Conservation (phyloP, 306 rosid species). For the Glycine soja region DNA sequence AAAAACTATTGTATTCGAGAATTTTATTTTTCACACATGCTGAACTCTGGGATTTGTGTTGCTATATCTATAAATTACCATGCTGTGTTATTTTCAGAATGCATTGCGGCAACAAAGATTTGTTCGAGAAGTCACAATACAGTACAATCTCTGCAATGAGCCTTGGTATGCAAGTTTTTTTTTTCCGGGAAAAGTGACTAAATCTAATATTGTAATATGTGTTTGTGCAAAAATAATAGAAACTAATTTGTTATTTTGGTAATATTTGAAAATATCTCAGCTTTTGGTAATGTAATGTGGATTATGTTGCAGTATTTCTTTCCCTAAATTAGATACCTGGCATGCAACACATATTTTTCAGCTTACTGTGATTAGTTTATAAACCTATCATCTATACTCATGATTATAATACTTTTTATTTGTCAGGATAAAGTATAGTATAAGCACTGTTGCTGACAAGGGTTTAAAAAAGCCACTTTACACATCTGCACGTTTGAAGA, state of each 20-base stretch:
- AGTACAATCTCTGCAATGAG: slow-evolving; percentile 99
- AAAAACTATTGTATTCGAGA: neutral
- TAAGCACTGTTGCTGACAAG: slow-evolving; percentile 90
- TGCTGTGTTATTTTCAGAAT: slow-evolving; percentile 69
- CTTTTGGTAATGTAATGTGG: slow-evolving; percentile 19
- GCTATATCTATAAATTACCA: slow-evolving; percentile 28
- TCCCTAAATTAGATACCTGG: neutral
- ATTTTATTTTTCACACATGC: slow-evolving; percentile 3
- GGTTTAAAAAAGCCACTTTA: slow-evolving; percentile 86
- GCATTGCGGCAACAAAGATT: slow-evolving; percentile 92
- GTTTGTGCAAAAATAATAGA: slow-evolving; percentile 10
- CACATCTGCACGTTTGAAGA: slow-evolving; percentile 91
- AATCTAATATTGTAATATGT: slow-evolving; percentile 14
- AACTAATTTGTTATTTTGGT: neutral
- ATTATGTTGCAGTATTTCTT: slow-evolving; percentile 19
- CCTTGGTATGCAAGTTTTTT: slow-evolving; percentile 74
- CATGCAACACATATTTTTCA: slow-evolving; percentile 20
- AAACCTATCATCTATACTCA: slow-evolving; percentile 29
- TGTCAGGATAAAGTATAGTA: slow-evolving; percentile 86
- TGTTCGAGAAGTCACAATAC: slow-evolving; percentile 97
- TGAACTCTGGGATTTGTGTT: slow-evolving; percentile 24
- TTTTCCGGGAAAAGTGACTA: slow-evolving; percentile 13
- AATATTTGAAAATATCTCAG: too few species aligned
- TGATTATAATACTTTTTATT: slow-evolving; percentile 32
- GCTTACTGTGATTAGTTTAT: slow-evolving; percentile 13